phyloP scores from a whole-genome alignment of 805 yeast species.

The Isabelozyma pseudorhagii region DNA sequence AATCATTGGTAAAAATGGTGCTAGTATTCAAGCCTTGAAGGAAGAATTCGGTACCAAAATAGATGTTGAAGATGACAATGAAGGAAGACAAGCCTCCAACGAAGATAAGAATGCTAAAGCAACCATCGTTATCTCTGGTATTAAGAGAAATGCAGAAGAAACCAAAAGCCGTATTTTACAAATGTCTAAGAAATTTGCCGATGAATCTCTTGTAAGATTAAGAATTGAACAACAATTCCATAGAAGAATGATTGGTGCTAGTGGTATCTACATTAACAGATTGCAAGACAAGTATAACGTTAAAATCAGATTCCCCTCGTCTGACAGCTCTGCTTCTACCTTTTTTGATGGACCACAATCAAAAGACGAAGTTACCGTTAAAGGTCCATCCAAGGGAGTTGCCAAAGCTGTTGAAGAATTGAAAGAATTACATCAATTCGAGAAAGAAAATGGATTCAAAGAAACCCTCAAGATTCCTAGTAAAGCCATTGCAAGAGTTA shows the following conservation, averaged over 20 bases:
- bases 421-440: slow-evolving; percentile 78
- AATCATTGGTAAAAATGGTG: slow-evolving; percentile 87
- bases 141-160: slow-evolving; percentile 72
- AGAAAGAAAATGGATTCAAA: slow-evolving; percentile 77
- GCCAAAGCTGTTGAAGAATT: slow-evolving; percentile 80
- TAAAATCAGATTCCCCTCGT: slow-evolving; percentile 66
- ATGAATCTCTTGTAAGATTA: slow-evolving; percentile 64
- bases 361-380: slow-evolving; percentile 63
- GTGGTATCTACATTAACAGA: slow-evolving; percentile 77
- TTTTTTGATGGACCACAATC: slow-evolving; percentile 40
- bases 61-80: slow-evolving; percentile 66
- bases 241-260: slow-evolving; percentile 77
- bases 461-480: slow-evolving; percentile 64
- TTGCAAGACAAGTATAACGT: slow-evolving; percentile 87
- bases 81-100: slow-evolving; percentile 35
- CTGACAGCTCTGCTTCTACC: slow-evolving; percentile 20
- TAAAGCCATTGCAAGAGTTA: slow-evolving; percentile 75
- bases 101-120: slow-evolving; percentile 34
- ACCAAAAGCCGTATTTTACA: slow-evolving; percentile 58
- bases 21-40: slow-evolving; percentile 62
- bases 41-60: slow-evolving; percentile 74
- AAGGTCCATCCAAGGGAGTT: slow-evolving; percentile 91
- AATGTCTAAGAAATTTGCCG: slow-evolving; percentile 75
- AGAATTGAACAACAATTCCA: slow-evolving; percentile 76
- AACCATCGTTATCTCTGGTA: slow-evolving; percentile 65